These are phyloP conservation scores for Phytophthora europaea DNA, from an alignment of 352 stramenopile species.

Conservation along the genomic window DNA sequence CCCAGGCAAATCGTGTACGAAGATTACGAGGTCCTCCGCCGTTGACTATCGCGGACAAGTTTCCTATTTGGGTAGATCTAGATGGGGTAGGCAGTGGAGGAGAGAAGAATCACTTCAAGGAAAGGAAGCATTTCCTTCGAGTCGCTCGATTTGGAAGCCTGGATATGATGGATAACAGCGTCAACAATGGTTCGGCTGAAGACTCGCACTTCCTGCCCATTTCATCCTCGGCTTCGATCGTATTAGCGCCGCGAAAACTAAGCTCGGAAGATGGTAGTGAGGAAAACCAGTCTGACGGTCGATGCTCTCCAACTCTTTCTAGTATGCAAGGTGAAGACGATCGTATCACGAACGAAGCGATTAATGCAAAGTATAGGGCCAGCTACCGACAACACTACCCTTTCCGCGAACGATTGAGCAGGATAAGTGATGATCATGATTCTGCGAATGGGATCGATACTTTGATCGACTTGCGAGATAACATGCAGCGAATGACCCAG, in stretches of 20 bases:
- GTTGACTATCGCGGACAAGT: conserved; percentile 44
- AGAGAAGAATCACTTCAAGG: conserved; percentile 7
- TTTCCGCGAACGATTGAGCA: conserved; percentile 1
- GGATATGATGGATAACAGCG: background rate
- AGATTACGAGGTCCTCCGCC: conserved; percentile 10
- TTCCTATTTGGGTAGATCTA: conserved; percentile 49
- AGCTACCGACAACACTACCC: conserved; percentile 33
- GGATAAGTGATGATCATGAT: conserved; percentile 17
- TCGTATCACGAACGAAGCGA: background rate
- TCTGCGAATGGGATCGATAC: conserved; percentile 22
- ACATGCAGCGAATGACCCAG: conserved; percentile 65
- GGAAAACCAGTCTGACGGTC: conserved; percentile 32
- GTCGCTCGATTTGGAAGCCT: conserved; percentile 33
- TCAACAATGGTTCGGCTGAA: conserved; percentile 19
- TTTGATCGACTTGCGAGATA: conserved; percentile 47
- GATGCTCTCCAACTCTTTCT: conserved; percentile 1
- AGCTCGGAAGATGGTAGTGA: conserved; percentile 20
- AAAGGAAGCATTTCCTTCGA: conserved; percentile 45
- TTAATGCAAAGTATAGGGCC: conserved; percentile 24
- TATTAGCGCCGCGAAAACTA: conserved; percentile 2
- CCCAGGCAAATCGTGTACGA: conserved; percentile 1
- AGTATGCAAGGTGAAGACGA: conserved; percentile 15
- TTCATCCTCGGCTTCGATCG: background rate
- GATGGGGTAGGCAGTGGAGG: conserved; percentile 5
- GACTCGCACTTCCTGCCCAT: background rate